Evolutionary conservation across 2,329 filamentous ascomycete species (phyloP).

Genomic region (Ambrosiella xylebori): DNA sequence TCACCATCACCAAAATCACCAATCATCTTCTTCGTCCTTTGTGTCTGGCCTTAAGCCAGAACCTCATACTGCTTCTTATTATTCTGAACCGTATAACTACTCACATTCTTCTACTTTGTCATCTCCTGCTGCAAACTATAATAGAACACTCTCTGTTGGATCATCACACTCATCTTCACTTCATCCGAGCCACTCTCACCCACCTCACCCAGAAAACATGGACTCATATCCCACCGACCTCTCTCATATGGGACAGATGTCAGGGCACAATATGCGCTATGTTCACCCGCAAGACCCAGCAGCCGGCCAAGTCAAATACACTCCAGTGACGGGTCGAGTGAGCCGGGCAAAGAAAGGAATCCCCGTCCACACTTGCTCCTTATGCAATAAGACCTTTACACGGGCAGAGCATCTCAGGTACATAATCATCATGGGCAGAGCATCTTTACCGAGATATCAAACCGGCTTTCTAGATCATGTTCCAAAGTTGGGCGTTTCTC

Average conservation of each 20-base stretch:
- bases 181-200: background rate
- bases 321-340: conserved; percentile 38
- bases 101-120: background rate
- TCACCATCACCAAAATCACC: conserved; percentile 3
- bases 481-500: no score
- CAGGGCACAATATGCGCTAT: background rate
- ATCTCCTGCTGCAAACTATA: background rate
- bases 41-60: background rate
- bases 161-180: background rate
- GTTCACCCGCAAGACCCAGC: background rate
- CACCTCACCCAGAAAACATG: background rate
- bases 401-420: conserved; percentile 46
- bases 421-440: conserved; percentile 13
- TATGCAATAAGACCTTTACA: conserved; percentile 35
- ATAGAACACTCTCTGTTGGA: background rate
- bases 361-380: conserved; percentile 37
- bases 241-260: background rate
- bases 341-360: conserved; percentile 42
- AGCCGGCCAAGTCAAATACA: conserved; percentile 28
- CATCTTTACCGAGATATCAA: no score
- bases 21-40: background rate
- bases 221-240: background rate
- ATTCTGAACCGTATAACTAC: background rate
- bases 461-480: no score
- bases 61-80: background rate